Evolutionary conservation across 225 moss, liverwort and hornwort genomes (phyloP).

Genomic region (Neckera pumila): DNA sequence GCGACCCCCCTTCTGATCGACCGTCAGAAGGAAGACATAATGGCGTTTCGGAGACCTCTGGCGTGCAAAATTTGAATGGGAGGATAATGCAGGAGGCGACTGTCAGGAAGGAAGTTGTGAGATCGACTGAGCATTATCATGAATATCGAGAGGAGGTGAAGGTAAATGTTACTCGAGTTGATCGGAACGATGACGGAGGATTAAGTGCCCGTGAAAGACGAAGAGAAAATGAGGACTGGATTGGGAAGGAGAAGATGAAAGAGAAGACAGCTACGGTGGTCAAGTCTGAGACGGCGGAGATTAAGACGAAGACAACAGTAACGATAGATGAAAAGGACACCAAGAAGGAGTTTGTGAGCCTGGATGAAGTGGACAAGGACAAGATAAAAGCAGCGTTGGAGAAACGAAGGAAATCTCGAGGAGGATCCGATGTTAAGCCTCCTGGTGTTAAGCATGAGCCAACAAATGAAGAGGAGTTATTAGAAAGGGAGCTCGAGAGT

Average conservation of each 20-base stretch:
- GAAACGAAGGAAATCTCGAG: constrained; percentile 65
- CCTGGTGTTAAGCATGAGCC: constrained; percentile 47
- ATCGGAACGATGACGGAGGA: constrained; percentile 20
- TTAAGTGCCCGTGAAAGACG: constrained; percentile 17
- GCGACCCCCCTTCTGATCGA: constrained; percentile 50
- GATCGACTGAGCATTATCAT: constrained; percentile 45
- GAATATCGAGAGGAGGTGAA: constrained; percentile 56
- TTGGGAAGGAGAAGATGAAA: constrained; percentile 47
- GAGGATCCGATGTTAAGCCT: constrained; percentile 53
- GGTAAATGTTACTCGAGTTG: constrained; percentile 1
- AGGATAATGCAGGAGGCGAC: constrained; percentile 28
- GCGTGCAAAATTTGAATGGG: constrained; percentile 37
- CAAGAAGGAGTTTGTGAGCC: constrained; percentile 46
- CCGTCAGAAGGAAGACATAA: constrained; percentile 21
- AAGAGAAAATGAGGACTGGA: constrained; percentile 51
- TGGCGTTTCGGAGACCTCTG: constrained; percentile 25
- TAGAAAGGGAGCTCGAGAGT: constrained; percentile 49
- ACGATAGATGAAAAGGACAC: constrained; percentile 49
- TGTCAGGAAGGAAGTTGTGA: constrained; percentile 45
- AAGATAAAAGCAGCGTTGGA: constrained; percentile 65
- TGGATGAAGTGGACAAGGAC: constrained; percentile 77
- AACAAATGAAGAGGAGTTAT: constrained; percentile 71
- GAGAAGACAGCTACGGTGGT: constrained; percentile 8
- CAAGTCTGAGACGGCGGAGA: constrained; percentile 11
- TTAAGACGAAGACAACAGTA: constrained; percentile 11